Evolutionary conservation across 768 basidiomycete species (phyloP), one percentile per base, ranked within the genome.

Genomic region (Phylloporus arenicola): DNA sequence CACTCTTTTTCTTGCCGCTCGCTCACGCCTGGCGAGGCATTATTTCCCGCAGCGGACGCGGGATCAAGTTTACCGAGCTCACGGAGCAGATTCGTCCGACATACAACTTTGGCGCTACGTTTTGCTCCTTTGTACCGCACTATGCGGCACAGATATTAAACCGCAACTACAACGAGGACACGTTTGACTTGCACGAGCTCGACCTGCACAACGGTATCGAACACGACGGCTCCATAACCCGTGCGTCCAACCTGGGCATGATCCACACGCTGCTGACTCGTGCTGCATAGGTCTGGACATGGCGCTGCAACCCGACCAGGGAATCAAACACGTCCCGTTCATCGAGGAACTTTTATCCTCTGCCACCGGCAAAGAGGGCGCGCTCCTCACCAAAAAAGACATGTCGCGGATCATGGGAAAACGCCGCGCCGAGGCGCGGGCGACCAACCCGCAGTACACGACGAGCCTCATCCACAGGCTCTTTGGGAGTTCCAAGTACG

Each of bases 401-500:
- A 65, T 90, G 22, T 78, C 86, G 0, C 75, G 73, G 24, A 77
- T 78, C 50, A 68, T 72, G 3, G 69, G 81, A 7, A 80, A 81
- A 54, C 82, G 88, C 10, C 81, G 88, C 16, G 76, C 75, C 0
- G 80, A 87, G 30, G 70, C 82, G 4, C 69, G 71, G 33, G 69
- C 59, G 3, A 67, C 57, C 9, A 92, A 92, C 65, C 72, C 74
- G 0, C 74, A 84, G 8, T 91, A 77, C 56, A 72, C 77, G 4
- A 68, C 80, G 2, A 71, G 65, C 43, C 56, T 64, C 4, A 63
- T 72, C 50, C 88, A 89, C 61, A 81, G 77, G 61, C 56, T 80
- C 25, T 88, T 91, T 59, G 83, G 83, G 4, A 81, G 80, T 44
- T 61, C 83, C 31, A 87, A 88, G 86, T 88, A 58, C 47, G 81